These are phyloP conservation scores for Microcyclospora pomicola DNA, from an alignment of 2,329 filamentous ascomycete genomes.

Conservation along the genomic window DNA sequence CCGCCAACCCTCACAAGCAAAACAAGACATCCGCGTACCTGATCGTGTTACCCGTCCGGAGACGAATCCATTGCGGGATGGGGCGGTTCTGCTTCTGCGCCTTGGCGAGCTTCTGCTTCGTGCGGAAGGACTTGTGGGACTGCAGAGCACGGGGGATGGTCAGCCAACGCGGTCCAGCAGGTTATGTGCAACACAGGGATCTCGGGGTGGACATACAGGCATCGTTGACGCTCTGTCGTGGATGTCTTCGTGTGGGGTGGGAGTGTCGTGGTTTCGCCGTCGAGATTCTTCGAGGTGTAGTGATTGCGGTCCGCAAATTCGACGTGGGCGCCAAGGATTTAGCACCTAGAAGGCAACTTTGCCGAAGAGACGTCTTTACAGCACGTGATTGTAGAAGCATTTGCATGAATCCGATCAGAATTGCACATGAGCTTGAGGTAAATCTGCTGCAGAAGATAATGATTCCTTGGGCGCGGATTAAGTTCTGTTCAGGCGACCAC, in stretches of 20 bases:
- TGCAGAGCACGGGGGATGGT: constrained; percentile 31
- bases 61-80: constrained; percentile 98
- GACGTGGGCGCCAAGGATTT: constrained; percentile 1
- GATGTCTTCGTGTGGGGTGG: constrained; percentile 6
- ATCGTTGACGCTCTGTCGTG: constrained; percentile 18
- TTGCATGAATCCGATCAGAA: too few relatives aligned
- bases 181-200: background rate
- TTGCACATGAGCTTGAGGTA: too few relatives aligned
- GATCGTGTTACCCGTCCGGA: constrained; percentile 98
- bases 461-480: too few relatives aligned
- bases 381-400: too few relatives aligned
- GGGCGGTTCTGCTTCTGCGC: constrained; percentile 99
- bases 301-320: constrained; percentile 2
- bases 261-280: background rate
- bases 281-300: background rate
- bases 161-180: background rate
- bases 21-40: constrained; percentile 51
- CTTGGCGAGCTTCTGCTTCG: constrained; percentile 99
- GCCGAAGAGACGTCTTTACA: too few relatives aligned
- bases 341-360: too few relatives aligned
- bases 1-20: background rate
- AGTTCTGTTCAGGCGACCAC: too few relatives aligned
- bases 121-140: constrained; percentile 99
- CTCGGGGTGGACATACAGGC: constrained; percentile 15
- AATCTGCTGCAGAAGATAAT: too few relatives aligned